These are phyloP conservation scores for Russula virescens DNA, from an alignment of 768 basidiomycete genomes.

Conservation along the genomic window DNA sequence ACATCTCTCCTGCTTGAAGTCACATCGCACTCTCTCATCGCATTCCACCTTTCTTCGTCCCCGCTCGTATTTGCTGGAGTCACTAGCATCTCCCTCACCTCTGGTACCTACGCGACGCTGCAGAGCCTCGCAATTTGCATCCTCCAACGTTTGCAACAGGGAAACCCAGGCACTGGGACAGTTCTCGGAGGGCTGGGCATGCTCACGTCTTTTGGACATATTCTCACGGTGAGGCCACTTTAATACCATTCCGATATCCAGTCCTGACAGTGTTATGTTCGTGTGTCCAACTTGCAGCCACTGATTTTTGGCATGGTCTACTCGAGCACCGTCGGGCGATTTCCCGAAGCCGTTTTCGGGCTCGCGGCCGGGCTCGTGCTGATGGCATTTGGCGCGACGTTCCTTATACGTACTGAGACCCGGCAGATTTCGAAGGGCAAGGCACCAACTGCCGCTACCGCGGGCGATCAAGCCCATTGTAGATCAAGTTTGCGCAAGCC, in stretches of 20 bases:
- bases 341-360: constrained; percentile 64
- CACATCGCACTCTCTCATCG: constrained; percentile 56
- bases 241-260: background rate
- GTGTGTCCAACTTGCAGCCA: constrained; percentile 42
- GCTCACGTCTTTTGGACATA: constrained; percentile 59
- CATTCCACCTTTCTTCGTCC: constrained; percentile 44
- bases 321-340: constrained; percentile 53
- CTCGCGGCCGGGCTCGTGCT: constrained; percentile 52
- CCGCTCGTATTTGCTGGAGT: constrained; percentile 46
- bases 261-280: background rate
- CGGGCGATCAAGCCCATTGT: constrained; percentile 22
- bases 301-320: constrained; percentile 64
- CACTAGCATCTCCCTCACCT: constrained; percentile 59
- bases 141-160: constrained; percentile 35
- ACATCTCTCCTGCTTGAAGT: constrained; percentile 64
- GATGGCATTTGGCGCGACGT: constrained; percentile 43
- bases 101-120: constrained; percentile 60
- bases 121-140: constrained; percentile 73
- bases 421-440: constrained; percentile 18
- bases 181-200: constrained; percentile 71
- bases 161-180: constrained; percentile 41
- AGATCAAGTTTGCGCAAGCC: constrained; percentile 14
- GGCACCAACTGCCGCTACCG: constrained; percentile 1
- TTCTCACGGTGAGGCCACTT: constrained; percentile 38
- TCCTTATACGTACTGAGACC: constrained; percentile 35